Conservation (phyloP, 768 basidiomycete genomes). For the Suillus discolor region DNA sequence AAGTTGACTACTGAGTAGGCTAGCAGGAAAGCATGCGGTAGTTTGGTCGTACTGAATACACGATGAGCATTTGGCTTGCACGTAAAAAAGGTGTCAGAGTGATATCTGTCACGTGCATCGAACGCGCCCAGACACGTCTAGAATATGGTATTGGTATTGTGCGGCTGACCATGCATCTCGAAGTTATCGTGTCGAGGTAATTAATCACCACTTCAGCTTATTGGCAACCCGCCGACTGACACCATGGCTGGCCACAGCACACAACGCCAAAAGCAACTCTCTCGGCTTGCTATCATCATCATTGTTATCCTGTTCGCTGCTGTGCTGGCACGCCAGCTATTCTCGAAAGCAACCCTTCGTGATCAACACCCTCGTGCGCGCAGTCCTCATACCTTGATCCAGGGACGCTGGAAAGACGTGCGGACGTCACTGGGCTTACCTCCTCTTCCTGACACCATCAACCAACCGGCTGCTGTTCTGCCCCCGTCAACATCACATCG, state of each 20-base stretch:
- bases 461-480: constrained; percentile 8
- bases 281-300: constrained; percentile 21
- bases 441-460: constrained; percentile 20
- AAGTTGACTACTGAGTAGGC: constrained; percentile 32
- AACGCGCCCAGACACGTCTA: constrained; percentile 6
- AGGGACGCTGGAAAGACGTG: constrained; percentile 37
- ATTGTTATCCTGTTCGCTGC: constrained; percentile 26
- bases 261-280: constrained; percentile 17
- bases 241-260: constrained; percentile 21
- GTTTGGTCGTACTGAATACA: not conserved
- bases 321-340: constrained; percentile 21
- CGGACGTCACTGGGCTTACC: constrained; percentile 34
- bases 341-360: not conserved
- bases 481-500: not conserved
- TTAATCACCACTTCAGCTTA: not conserved
- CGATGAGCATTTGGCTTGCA: not conserved
- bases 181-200: not conserved
- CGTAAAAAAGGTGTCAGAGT: not conserved
- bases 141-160: not conserved
- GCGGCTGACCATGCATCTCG: constrained; percentile 4
- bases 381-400: constrained; percentile 14
- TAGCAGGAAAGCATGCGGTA: not conserved
- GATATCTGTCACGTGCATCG: constrained; percentile 14
- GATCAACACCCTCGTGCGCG: not conserved
- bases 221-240: constrained; percentile 16